These are phyloP conservation scores for Aspergillus fijiensis DNA, from an alignment of 2,329 filamentous ascomycete species.

Conservation along the genomic window DNA sequence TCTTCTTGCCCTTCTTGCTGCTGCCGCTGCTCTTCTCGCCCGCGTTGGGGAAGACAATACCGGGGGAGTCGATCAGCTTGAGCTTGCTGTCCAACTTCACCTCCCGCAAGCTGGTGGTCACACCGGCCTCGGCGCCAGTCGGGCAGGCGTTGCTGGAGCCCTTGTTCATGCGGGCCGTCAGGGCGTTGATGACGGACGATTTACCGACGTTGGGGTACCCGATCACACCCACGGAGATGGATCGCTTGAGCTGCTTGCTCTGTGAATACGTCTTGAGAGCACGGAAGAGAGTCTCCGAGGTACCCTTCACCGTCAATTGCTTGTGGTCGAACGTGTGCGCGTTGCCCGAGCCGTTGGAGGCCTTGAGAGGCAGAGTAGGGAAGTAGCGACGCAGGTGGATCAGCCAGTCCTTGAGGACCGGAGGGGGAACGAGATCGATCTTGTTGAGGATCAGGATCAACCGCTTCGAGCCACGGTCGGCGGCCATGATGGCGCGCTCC, in stretches of 20 bases:
- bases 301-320: slow-evolving; percentile 81
- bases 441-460: slow-evolving; percentile 93
- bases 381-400: slow-evolving; percentile 82
- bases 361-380: slow-evolving; percentile 84
- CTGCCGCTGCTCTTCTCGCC: slow-evolving; percentile 36
- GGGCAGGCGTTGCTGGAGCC: slow-evolving; percentile 70
- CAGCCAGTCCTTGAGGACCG: slow-evolving; percentile 82
- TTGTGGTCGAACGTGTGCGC: slow-evolving; percentile 91
- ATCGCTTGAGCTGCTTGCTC: slow-evolving; percentile 79
- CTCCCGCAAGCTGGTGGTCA: slow-evolving; percentile 82
- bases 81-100: slow-evolving; percentile 95
- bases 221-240: slow-evolving; percentile 87
- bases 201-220: slow-evolving; percentile 96
- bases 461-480: slow-evolving; percentile 77
- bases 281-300: slow-evolving; percentile 79
- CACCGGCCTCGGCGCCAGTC: slow-evolving; percentile 85
- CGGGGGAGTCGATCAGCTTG: slow-evolving; percentile 88
- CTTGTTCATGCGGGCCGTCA: slow-evolving; percentile 71
- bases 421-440: slow-evolving; percentile 83
- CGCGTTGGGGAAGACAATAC: slow-evolving; percentile 83
- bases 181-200: slow-evolving; percentile 92
- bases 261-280: slow-evolving; percentile 87
- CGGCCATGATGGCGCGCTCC: slow-evolving; percentile 88
- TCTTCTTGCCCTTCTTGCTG: slow-evolving; percentile 59
- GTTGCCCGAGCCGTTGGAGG: slow-evolving; percentile 77